A percentile compares a stretch with the other conserved stretches of the same genome.
phyloP scores from a whole-genome alignment of 148 eudicot genomes.

The Rheum nobile region DNA sequence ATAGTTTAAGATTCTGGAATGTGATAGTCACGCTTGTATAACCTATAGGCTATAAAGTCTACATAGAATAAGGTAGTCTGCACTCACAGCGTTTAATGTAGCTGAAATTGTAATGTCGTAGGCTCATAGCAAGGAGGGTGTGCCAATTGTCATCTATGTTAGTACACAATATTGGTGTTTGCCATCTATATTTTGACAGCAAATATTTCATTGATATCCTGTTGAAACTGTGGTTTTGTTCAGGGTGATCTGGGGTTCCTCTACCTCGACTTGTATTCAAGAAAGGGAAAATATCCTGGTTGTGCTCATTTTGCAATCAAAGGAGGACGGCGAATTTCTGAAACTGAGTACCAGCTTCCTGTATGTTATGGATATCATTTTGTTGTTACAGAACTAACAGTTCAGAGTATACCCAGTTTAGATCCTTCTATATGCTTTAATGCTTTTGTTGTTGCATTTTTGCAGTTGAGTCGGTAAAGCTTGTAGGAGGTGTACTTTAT shows the following conservation, averaged over 20 bases:
- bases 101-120: background rate
- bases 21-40: background rate
- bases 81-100: background rate
- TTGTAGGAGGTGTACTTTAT: background rate
- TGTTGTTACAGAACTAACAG: background rate
- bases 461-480: background rate
- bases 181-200: background rate
- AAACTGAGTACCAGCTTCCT: conserved; percentile 86
- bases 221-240: conserved; percentile 3
- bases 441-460: background rate
- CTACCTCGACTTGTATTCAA: conserved; percentile 84
- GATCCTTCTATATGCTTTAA: background rate
- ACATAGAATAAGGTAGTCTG: background rate
- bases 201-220: background rate
- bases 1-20: background rate
- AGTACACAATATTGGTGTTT: background rate
- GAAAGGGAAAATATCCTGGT: conserved; percentile 81
- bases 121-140: background rate
- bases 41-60: background rate
- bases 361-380: conserved; percentile 25
- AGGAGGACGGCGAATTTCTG: conserved; percentile 84
- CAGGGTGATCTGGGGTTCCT: conserved; percentile 97
- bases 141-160: background rate
- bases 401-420: background rate
- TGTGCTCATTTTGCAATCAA: conserved; percentile 97